Conservation (phyloP, 345 rosid genomes). For the Reutealis trisperma region DNA sequence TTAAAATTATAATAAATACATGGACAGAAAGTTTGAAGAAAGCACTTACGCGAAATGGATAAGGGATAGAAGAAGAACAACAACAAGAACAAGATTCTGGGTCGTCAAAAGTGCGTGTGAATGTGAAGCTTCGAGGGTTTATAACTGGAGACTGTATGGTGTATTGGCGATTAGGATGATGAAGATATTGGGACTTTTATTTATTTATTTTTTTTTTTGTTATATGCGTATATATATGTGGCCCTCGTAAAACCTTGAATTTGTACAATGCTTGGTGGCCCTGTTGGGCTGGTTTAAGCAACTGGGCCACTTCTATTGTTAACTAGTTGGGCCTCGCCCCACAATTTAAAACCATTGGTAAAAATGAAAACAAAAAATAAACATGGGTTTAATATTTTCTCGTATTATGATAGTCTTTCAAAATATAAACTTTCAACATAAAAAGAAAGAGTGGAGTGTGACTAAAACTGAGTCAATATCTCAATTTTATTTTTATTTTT, state of each 20-base stretch:
- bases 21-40: neutral
- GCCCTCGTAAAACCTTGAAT: conserved; percentile 6
- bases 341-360: no score
- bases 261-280: neutral
- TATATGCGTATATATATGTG: neutral
- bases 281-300: neutral
- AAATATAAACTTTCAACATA: no score
- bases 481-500: no score
- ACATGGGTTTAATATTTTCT: no score
- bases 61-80: no score
- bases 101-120: neutral
- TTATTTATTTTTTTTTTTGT: neutral
- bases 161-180: neutral
- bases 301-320: no score
- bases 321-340: no score
- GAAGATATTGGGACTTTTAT: neutral
- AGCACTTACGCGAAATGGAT: neutral
- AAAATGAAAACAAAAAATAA: no score
- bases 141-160: neutral
- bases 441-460: no score
- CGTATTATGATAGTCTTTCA: no score
- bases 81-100: no score
- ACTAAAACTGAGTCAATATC: no score
- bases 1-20: neutral
- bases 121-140: conserved; percentile 10